Base-by-base conservation (phyloP, 2,329 filamentous ascomycete species). In the Colletotrichum liaoningense region DNA sequence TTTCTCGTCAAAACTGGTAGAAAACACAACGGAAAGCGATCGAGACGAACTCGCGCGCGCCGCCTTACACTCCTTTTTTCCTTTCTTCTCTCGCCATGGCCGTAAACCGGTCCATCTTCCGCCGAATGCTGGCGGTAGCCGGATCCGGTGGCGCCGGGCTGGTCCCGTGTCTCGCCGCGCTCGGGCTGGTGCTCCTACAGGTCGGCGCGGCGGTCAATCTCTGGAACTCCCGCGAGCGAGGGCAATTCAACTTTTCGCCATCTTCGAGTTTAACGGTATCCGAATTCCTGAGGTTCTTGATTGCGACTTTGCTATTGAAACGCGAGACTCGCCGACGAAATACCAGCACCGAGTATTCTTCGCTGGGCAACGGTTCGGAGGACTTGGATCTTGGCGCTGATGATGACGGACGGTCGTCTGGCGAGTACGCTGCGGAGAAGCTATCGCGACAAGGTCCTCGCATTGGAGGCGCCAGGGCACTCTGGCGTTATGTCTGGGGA, bases 181-280 rank as follows among this genome's bases (percentile, higher is more conserved):
- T 82, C 35, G 78, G 78, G n/a, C 77, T 81, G 2, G 77, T 82
- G 26, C 75, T 77, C 16, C 80, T 83, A 56, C 78, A 80, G 69
- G 80, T 80, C 65, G 78, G 80, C 63, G 78, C 82, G n/a, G 78
- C 76, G 42, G 77, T 81, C 60, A 78, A 83, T 14, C 76, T 81
- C 69, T 79, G 79, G 69, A 65, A 77, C 35, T 72, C 80, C 4
- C 79, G 80, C 68, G 75, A 75, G 5, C 72, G 72, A 54, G 77
- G 79, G 2, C 74, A 76, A 35, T 80, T 78, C 63, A 57, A 69
- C 24, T 80, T 80, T 67, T 81, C 80, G n/a, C 76, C 79, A 3
- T 80, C 80, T 1, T 73, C 77, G 19, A 79, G 79, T 3, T 72
- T 81, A 28, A 77, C 77, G 12, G 78, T 81, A 4, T 80, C 78